Percentiles rank a stretch among this genome's conserved stretches.
These are phyloP conservation scores for Colletotrichum sp. DNA, from an alignment of 2,329 filamentous ascomycete species.

Conservation along the genomic window DNA sequence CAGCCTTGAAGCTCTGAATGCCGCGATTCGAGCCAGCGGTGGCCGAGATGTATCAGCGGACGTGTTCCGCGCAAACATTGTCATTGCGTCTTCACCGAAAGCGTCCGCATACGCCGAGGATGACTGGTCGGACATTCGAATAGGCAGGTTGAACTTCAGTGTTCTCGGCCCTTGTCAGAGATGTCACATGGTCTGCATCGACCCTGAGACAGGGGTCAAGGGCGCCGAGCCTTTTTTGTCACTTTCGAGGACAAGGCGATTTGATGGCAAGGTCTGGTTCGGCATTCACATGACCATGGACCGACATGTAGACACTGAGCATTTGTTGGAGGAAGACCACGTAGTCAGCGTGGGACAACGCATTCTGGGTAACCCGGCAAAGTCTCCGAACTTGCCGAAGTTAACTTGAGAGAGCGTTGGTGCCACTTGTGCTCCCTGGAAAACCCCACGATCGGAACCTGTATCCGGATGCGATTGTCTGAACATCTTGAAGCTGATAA, in stretches of 20 bases:
- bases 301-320: accelerated
- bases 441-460: not conserved
- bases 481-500: not conserved
- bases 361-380: not conserved
- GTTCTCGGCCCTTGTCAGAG: not conserved
- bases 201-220: not conserved
- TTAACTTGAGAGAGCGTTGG: not conserved
- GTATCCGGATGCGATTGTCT: not conserved
- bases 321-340: not conserved
- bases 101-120: not conserved
- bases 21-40: not conserved
- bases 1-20: not conserved
- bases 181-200: not conserved
- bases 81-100: not conserved
- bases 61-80: not conserved
- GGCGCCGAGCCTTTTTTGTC: not conserved
- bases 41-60: not conserved
- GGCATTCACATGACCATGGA: not conserved
- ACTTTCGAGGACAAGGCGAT: not conserved
- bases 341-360: not conserved
- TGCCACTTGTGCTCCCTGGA: not conserved
- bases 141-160: not conserved
- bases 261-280: not conserved
- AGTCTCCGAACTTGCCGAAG: not conserved
- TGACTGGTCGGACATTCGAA: not conserved